Percentiles rank a stretch among this genome's conserved stretches.
These are phyloP conservation scores for Singerocomus rubriflavus DNA, from an alignment of 1,284 basidiomycete species.

Conservation along the genomic window DNA sequence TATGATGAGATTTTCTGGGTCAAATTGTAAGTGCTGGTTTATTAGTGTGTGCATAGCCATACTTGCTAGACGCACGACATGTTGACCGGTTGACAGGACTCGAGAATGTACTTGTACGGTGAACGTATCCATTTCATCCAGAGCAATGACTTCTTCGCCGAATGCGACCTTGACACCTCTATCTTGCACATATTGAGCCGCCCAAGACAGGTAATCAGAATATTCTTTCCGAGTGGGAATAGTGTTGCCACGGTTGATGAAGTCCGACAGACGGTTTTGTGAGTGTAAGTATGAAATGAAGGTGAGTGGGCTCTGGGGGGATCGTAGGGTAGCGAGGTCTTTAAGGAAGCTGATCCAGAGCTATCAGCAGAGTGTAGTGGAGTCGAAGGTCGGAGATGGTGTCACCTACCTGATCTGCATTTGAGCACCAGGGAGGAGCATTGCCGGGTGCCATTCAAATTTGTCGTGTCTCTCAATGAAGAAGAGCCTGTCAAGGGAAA, in stretches of 20 bases:
- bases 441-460: constrained; percentile 58
- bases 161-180: constrained; percentile 46
- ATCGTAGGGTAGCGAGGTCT: constrained; percentile 56
- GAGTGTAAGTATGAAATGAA: constrained; percentile 57
- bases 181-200: constrained; percentile 43
- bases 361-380: constrained; percentile 10
- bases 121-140: constrained; percentile 36
- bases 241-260: constrained; percentile 85
- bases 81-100: constrained; percentile 36
- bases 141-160: constrained; percentile 47
- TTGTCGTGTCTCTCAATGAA: constrained; percentile 51
- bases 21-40: constrained; percentile 12
- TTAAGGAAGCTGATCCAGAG: constrained; percentile 47
- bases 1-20: constrained; percentile 45
- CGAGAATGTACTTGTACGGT: constrained; percentile 41
- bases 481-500: constrained; percentile 37
- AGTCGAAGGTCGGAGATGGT: background rate
- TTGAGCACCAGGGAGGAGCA: constrained; percentile 53
- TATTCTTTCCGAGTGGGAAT: constrained; percentile 88
- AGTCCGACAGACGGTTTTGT: constrained; percentile 47
- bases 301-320: constrained; percentile 53
- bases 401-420: constrained; percentile 55
- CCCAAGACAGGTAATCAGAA: constrained; percentile 57
- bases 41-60: constrained; percentile 19
- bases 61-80: constrained; percentile 39